These are phyloP conservation scores for Claviceps sp. DNA, from an alignment of 2,329 filamentous ascomycete genomes.

Conservation along the genomic window DNA sequence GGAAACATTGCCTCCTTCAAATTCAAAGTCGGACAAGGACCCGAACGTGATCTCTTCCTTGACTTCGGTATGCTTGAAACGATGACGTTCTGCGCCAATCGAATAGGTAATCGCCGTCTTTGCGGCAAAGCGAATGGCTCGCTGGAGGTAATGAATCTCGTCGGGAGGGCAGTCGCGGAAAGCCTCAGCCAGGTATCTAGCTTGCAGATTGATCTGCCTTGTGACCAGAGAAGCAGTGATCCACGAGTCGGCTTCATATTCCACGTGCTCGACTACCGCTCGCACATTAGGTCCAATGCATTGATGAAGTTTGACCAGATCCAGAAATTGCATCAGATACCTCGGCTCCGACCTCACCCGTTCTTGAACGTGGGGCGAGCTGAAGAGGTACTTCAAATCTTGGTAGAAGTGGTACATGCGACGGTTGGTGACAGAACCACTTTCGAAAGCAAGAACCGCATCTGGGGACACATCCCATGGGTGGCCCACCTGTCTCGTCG, in stretches of 20 bases:
- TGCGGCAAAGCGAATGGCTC: slow-evolving; percentile 60
- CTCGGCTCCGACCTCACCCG: slow-evolving; percentile 69
- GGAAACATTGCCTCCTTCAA: slow-evolving; percentile 44
- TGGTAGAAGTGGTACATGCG: slow-evolving; percentile 97
- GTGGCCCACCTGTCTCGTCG: slow-evolving; percentile 87
- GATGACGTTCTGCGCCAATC: slow-evolving; percentile 70
- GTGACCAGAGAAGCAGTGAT: slow-evolving; percentile 92
- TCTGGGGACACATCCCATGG: slow-evolving; percentile 78
- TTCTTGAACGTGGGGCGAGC: slow-evolving; percentile 77
- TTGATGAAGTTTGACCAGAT: slow-evolving; percentile 90
- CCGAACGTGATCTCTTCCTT: slow-evolving; percentile 81
- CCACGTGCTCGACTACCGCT: slow-evolving; percentile 87
- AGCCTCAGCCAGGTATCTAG: slow-evolving; percentile 74
- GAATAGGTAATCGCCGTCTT: slow-evolving; percentile 82
- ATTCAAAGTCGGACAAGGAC: slow-evolving; percentile 62
- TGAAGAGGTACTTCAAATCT: slow-evolving; percentile 82
- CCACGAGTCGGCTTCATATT: slow-evolving; percentile 97
- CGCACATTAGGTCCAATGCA: slow-evolving; percentile 89
- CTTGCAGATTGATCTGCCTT: slow-evolving; percentile 85
- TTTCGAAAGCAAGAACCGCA: slow-evolving; percentile 83
- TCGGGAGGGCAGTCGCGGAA: slow-evolving; percentile 59
- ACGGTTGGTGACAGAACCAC: slow-evolving; percentile 86
- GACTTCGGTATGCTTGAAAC: slow-evolving; percentile 79
- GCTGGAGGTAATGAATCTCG: slow-evolving; percentile 51
- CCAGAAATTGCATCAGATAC: slow-evolving; percentile 88